A percentile compares a stretch with the other conserved stretches of the same genome.
These are phyloP conservation scores for Tuber indicum DNA, from an alignment of 495 filamentous ascomycete genomes.

Conservation along the genomic window DNA sequence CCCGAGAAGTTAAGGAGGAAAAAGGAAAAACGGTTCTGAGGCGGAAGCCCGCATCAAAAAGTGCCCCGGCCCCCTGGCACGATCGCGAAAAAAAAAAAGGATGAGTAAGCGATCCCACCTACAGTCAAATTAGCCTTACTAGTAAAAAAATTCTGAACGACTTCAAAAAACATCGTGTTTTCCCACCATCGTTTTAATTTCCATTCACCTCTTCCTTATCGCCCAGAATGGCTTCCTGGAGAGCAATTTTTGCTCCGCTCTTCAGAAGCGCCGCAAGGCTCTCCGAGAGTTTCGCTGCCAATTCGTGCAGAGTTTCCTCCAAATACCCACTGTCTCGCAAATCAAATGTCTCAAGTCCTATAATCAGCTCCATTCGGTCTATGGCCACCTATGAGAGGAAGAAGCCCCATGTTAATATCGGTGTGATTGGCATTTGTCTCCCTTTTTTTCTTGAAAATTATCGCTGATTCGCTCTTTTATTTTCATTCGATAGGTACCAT, in stretches of 20 bases:
- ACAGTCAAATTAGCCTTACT: not conserved
- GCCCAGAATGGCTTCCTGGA: conserved; percentile 43
- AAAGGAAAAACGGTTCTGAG: not conserved
- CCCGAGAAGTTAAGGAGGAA: not conserved
- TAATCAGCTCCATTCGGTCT: conserved; percentile 37
- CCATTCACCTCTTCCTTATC: conserved; percentile 17
- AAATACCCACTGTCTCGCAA: conserved; percentile 16
- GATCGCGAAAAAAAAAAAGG: not conserved
- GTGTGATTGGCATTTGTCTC: conserved; percentile 46
- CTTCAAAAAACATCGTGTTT: conserved; percentile 19
- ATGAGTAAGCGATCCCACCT: not conserved
- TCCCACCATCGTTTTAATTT: conserved; percentile 20
- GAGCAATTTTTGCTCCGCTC: conserved; percentile 39
- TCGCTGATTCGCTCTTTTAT: conserved; percentile 1
- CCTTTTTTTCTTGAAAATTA: conserved; percentile 22
- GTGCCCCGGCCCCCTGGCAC: not conserved
- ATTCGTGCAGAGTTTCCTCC: conserved; percentile 25
- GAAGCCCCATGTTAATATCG: conserved; percentile 98
- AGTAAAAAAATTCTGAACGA: conserved; percentile 16
- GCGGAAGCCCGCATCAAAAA: not conserved
- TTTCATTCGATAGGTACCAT: conserved; percentile 66
- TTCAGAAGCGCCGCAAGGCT: conserved; percentile 33
- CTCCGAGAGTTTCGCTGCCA: conserved; percentile 27
- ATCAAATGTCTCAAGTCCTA: conserved; percentile 25
- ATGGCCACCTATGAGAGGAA: conserved; percentile 69